Evolutionary conservation across 2,329 filamentous ascomycete genomes (phyloP), one percentile per base, ranked within the genome.

Genomic region (Arthrobotrys sphaeroides): DNA sequence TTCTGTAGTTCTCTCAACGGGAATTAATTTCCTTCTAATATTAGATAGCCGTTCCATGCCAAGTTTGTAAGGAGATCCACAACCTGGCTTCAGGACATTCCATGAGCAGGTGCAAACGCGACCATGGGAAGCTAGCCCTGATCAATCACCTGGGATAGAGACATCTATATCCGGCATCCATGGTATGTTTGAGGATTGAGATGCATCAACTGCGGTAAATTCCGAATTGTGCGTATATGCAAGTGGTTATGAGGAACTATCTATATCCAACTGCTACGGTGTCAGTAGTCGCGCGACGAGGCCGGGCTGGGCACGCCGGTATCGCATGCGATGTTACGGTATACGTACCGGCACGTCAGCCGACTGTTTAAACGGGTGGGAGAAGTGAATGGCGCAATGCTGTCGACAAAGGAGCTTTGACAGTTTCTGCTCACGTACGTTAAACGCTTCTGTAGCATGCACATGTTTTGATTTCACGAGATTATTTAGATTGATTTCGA

Each of bases 1-100:
- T 55, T 55, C 51, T 20, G 16, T n/a, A 24, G 10, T 38, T 24
- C 5, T 20, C 10, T 55, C 16, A 38, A 31, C 10, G 22, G 16
- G 22, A 16, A 36, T 38, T 38, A 18, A 53, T n/a, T 6, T 31
- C 47, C n/a, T 31, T 53, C 51, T 55, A 55, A 55, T 55, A 55
- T 55, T 55, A 55, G 51, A 55, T 24, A 3, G 13, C 9, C 6
- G 16, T 13, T 55, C 28, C 10, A 28, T 38, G 31, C 51, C 51
- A 55, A 36, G 51, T 5, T 6, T 24, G 31, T 24, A 31, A 55
- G 51, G 13, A 55, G 12, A 55, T 55, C 18, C 9, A 20, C 31
- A 10, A 36, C n/a, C 31, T 18, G 22, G 31, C 16, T 18, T 55
- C 51, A 38, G 6, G 4, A 2, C 6, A 18, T 43, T 40, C 12